Conservation (phyloP, 306 rosid species). For the Gastrolobium villosum region DNA sequence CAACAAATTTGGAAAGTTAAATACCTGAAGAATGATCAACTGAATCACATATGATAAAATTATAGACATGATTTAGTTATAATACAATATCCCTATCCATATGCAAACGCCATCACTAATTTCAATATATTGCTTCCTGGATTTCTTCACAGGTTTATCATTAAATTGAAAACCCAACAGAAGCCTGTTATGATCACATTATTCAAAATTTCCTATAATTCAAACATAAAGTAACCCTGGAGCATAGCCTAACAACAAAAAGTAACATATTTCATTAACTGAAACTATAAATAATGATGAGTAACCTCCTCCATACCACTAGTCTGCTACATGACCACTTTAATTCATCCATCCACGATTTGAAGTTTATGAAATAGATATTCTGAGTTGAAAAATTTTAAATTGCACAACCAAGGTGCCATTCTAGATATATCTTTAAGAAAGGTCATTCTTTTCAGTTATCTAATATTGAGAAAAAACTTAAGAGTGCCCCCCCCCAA, state of each 20-base stretch:
- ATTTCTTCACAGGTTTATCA: conserved; percentile 21
- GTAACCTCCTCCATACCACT: conserved; percentile 31
- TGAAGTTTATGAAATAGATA: conserved; percentile 18
- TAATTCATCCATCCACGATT: conserved; percentile 26
- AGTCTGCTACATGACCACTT: conserved; percentile 5
- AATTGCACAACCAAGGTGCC: conserved; percentile 27
- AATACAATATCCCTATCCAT: conserved; percentile 25
- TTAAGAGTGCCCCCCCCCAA: too few relatives aligned
- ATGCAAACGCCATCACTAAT: conserved; percentile 11
- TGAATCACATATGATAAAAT: conserved; percentile 27
- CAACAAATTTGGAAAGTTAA: conserved; percentile 45
- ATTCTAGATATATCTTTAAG: conserved; percentile 20
- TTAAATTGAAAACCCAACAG: conserved; percentile 20
- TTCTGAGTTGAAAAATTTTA: conserved; percentile 26
- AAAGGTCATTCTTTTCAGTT: neutral
- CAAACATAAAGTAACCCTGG: neutral
- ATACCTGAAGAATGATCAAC: conserved; percentile 31
- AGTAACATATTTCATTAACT: conserved; percentile 17
- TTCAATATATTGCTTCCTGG: conserved; percentile 17
- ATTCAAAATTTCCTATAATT: conserved; percentile 13
- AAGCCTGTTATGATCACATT: conserved; percentile 27
- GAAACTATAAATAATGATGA: conserved; percentile 27
- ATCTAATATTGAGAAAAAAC: neutral
- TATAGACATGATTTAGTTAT: conserved; percentile 32
- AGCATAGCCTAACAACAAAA: conserved; percentile 35